phyloP scores from a whole-genome alignment of 2,329 filamentous ascomycete species.

The Colletotrichum tofieldiae region DNA sequence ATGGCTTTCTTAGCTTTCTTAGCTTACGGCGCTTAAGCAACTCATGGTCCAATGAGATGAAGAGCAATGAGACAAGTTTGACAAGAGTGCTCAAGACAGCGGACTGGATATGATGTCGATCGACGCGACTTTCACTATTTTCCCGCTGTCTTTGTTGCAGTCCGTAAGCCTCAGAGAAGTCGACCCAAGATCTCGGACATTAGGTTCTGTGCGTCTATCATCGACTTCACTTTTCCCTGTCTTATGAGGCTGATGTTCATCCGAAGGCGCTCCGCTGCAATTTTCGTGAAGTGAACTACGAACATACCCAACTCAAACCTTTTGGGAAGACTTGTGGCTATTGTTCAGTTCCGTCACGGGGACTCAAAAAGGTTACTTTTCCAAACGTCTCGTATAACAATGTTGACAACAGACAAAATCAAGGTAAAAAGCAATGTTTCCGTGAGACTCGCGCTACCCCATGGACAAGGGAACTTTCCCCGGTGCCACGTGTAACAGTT shows the following conservation, averaged over 20 bases:
- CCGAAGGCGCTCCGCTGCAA: constrained; percentile 29
- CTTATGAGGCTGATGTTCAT: background rate
- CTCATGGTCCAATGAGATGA: constrained; percentile 13
- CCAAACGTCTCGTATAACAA: background rate
- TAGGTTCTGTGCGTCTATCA: background rate
- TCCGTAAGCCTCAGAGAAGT: background rate
- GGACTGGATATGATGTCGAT: background rate
- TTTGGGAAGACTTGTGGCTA: background rate
- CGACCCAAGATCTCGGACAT: constrained; percentile 13
- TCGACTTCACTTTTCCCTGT: background rate
- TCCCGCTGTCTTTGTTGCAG: background rate
- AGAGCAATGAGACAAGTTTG: background rate
- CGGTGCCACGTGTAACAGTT: background rate
- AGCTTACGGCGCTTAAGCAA: background rate
- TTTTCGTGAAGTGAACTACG: background rate
- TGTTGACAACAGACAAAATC: background rate
- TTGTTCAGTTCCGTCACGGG: background rate
- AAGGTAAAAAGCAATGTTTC: background rate
- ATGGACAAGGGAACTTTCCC: too few species aligned
- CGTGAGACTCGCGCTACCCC: background rate
- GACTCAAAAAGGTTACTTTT: background rate
- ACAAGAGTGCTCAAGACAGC: background rate
- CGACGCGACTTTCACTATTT: constrained; percentile 9
- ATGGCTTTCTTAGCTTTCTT: constrained; percentile 8
- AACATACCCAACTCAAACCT: background rate